Base-by-base conservation (phyloP, 148 eudicot genomes). In the Rhododendron ovatum region DNA sequence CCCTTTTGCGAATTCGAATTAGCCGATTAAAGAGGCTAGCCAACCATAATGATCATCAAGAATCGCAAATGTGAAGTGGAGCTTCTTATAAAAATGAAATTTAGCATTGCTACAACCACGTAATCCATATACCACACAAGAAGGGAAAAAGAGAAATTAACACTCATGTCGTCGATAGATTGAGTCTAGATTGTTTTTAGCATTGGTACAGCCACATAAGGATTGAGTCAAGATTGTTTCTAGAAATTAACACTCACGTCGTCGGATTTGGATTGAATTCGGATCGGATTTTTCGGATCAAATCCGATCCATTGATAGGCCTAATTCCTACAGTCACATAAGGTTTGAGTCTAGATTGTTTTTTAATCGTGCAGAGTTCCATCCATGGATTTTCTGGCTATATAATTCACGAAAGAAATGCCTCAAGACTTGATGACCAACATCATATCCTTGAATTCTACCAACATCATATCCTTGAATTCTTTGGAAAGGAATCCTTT, bases 381-480 rank as follows among this genome's bases (percentile, higher is more conserved):
- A 59, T 59, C n/a, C 69, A 24, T 7, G 28, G 69, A 63, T 63
- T 63, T n/a, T 22, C 1, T 63, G 69, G 69, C 9, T 3, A 5
- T 22, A 61, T 5, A 61, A 61, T 22, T 22, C 69, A 13, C 13
- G 59, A 53, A 53, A 53, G 18, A 55, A 55, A 22, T 22, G 28
- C 30, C 26, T 75, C 20, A 37, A 37, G 45, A 37, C 43, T 75
- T 2, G 24, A 5, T 35, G 47, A 1, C 39, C 39, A 90, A 78
- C 30, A 30, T 30, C 30, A 30, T 30, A 30, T 30, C 30, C 30
- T 30, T 30, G 30, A 30, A 30, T 30, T 30, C 30, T 30, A 1
- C 41, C 41, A 90, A 78, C 98, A 95, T 95, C 98, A 95, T 95
- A 22, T 67, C 84, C 92, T 94, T 93, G 80, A 95, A 95, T 91